phyloP scores from a whole-genome alignment of 306 rosid genomes.

The Vigna nakashimae region DNA sequence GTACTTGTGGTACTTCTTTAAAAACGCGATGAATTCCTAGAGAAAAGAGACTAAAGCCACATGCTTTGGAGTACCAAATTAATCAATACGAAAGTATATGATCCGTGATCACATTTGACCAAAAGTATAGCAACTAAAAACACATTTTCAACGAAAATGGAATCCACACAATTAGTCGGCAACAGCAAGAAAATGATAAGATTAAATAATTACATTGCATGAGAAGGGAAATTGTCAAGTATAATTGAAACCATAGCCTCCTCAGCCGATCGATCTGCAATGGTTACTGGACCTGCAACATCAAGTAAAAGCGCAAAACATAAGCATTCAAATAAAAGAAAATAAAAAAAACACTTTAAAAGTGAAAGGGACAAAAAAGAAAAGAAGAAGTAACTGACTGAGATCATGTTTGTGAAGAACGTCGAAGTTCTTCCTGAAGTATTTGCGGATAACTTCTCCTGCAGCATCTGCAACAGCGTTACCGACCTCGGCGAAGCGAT shows the following conservation, averaged over 20 bases:
- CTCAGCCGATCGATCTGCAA: constrained; percentile 92
- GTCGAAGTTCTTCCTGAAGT: constrained; percentile 78
- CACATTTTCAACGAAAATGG: not conserved
- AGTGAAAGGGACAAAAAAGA: not conserved
- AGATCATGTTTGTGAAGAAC: constrained; percentile 74
- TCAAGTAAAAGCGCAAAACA: not conserved
- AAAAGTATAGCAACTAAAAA: too few relatives aligned
- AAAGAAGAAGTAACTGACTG: constrained; percentile 43
- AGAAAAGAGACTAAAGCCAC: not conserved
- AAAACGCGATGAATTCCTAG: not conserved
- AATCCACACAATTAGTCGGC: not conserved
- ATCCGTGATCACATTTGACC: not conserved
- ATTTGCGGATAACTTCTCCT: constrained; percentile 74
- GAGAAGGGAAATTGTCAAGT: constrained; percentile 72
- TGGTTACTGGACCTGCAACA: constrained; percentile 84
- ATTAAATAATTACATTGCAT: constrained; percentile 69
- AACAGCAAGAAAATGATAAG: not conserved
- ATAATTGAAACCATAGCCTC: constrained; percentile 81
- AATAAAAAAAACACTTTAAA: not conserved
- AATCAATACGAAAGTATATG: not conserved
- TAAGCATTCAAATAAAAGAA: not conserved
- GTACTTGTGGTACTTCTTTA: not conserved
- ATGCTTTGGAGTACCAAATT: too few relatives aligned
- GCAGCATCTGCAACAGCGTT: constrained; percentile 84
- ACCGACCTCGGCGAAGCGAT: constrained; percentile 63